phyloP scores from a whole-genome alignment of 345 rosid species.

The Hibiscus syriacus region DNA sequence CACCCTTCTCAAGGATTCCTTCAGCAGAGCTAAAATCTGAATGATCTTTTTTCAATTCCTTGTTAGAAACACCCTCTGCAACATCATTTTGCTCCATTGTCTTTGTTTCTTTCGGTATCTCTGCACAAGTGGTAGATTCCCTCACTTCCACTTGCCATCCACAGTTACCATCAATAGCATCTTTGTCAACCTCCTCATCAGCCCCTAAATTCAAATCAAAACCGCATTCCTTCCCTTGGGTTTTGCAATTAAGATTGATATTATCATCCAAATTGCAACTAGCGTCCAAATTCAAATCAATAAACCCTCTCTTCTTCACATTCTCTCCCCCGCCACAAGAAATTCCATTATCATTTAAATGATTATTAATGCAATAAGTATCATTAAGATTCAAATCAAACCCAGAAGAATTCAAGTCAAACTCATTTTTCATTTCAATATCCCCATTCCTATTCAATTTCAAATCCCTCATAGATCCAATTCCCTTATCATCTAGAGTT shows the following conservation, averaged over 20 bases:
- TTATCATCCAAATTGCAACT: constrained; percentile 41
- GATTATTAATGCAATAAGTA: background rate
- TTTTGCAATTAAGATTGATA: constrained; percentile 15
- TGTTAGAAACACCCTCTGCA: constrained; percentile 21
- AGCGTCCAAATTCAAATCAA: constrained; percentile 78
- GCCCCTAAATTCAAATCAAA: constrained; percentile 81
- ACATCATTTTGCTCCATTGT: constrained; percentile 18
- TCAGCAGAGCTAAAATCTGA: constrained; percentile 23
- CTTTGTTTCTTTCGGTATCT: constrained; percentile 19
- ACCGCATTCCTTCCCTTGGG: constrained; percentile 36
- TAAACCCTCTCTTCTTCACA: constrained; percentile 31
- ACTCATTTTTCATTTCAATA: constrained; percentile 23
- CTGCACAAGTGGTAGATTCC: constrained; percentile 4
- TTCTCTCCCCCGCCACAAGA: constrained; percentile 18
- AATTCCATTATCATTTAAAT: constrained; percentile 7
- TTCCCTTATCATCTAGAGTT: constrained; percentile 23
- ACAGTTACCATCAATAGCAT: constrained; percentile 17
- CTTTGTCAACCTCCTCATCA: constrained; percentile 35
- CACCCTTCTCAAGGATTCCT: constrained; percentile 25
- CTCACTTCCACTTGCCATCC: constrained; percentile 18
- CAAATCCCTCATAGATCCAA: constrained; percentile 25
- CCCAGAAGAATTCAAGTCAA: constrained; percentile 67
- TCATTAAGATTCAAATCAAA: constrained; percentile 60
- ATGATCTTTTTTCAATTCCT: constrained; percentile 36
- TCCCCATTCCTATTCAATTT: constrained; percentile 29